These are phyloP conservation scores for Tricharina praecox DNA, from an alignment of 495 filamentous ascomycete species.

Conservation along the genomic window DNA sequence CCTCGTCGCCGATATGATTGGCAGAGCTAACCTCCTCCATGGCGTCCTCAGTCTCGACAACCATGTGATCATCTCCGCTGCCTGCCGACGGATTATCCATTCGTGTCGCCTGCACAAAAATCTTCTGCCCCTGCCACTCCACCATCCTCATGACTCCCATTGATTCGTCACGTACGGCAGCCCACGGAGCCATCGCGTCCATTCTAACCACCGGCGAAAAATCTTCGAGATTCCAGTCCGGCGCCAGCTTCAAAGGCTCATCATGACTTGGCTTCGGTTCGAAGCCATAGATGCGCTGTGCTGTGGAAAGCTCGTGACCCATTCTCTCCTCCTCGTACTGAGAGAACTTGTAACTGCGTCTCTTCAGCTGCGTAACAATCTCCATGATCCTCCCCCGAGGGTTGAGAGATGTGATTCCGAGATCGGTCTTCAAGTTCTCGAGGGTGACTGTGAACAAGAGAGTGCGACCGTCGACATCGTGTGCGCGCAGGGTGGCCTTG, in stretches of 20 bases:
- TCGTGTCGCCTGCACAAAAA: no score
- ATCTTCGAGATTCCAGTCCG: not conserved
- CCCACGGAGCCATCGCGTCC: not conserved
- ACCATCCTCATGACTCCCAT: no score
- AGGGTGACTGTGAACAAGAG: constrained; percentile 16
- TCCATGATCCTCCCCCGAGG: constrained; percentile 14
- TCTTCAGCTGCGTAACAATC: constrained; percentile 8
- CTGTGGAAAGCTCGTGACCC: no score
- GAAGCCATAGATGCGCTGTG: constrained; percentile 1
- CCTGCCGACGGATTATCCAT: no score
- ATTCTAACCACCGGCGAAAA: not conserved
- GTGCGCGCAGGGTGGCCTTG: constrained; percentile 7
- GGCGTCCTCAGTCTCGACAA: no score
- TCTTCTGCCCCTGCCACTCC: no score
- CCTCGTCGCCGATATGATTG: no score
- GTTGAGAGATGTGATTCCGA: constrained; percentile 16
- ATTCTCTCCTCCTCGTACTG: not conserved
- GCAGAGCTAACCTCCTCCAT: no score
- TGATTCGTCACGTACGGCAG: not conserved
- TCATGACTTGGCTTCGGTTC: no score
- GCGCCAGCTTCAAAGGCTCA: no score
- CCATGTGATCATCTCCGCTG: not conserved
- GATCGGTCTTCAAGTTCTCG: constrained; percentile 15
- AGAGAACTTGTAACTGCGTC: constrained; percentile 8
- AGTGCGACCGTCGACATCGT: constrained; percentile 16